Evolutionary conservation across 2,329 filamentous ascomycete species (phyloP), one percentile per base, ranked within the genome.

Genomic region (Arthrobotrys sphaeroides): DNA sequence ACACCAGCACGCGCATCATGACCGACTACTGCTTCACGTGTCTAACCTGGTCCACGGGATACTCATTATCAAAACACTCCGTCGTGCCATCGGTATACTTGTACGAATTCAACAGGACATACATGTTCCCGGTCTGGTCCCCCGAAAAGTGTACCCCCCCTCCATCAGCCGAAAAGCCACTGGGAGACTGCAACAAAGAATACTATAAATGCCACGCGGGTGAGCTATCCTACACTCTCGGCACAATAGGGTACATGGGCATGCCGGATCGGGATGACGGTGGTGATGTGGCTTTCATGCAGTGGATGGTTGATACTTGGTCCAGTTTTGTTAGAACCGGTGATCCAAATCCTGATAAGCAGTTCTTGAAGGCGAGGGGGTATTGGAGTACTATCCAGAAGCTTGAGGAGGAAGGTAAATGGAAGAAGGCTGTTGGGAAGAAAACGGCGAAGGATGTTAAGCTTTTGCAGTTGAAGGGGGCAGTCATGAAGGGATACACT

Each of bases 201-300:
- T 84, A 84, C 78, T 82, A 81, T 77, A 83, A 83, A 75, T 84
- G 83, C 78, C 83, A 84, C 66, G 82, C 80, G 0, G 82, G 82
- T 4, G 83, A 84, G 65, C 80, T 83, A 66, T 78, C 81, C 64
- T 77, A 82, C n/a, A 81, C 82, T 1, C 84, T 84, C 73, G 83
- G 81, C 26, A 84, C 80, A 7, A 78, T 79, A 16, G 65, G 68
- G 5, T 80, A 82, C 24, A 79, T 66, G 2, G 82, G 81, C 0
- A 78, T 79, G 59, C 80, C 80, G 0, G 82, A 82, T 60, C 80
- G 83, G 1, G 83, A 84, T 68, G 43, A 69, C 5, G 82, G 81
- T 5, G 76, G 78, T 9, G 83, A 84, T 68, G 77, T 80, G 9
- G 74, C 78, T n/a, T 84, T 83, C 45, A 79, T 80, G 73, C 79